Evolutionary conservation across 306 rosid species (phyloP), one percentile per base, ranked within the genome.

Genomic region (Castanea sativa): DNA sequence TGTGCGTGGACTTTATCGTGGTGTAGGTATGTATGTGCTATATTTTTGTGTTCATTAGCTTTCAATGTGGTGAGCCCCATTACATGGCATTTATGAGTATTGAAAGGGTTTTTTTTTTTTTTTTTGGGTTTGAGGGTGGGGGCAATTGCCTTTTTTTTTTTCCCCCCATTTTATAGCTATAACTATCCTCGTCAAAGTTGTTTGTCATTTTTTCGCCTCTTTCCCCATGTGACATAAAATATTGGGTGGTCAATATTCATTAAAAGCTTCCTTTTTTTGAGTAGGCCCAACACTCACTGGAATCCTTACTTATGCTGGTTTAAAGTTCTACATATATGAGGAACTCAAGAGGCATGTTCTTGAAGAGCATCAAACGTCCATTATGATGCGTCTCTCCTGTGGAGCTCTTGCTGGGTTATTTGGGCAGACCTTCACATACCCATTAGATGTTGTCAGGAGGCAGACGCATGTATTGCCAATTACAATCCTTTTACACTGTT

Each of bases 401-500:
- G 99, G 98, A 81, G 99, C 99, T 71, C 81, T 95, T 20, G 99
- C 99, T 70, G 99, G 98, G 69, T 80, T 95, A 82, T 90, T 93
- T 81, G 99, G 99, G 76, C 99, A 95, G 89, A 95, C 99, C 20
- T 63, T 91, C 82, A 95, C 98, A 1, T 95, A 95, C 85, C 99
- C 99, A 45, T 79, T 95, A 80, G 99, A 95, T 79, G 99, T 93
- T 74, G 97, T 95, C 41, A 90, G 97, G 90, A 89, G 99, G 85
- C 99, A 95, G 76, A 91, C 93, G 99, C 99, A 94, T 97, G 97
- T 92, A 87, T 45, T 69, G 12, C 55, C 74, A 4, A 73, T 27
- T 49, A 60, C 57, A n/a, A 64, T 55, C 52, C 35, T 57, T 71
- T 23, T 70, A 27, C 32, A 10, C 35, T 74, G 21, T 12, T 23